Evolutionary conservation across 305 asterid genomes (phyloP).

Genomic region (Plantago rigida): DNA sequence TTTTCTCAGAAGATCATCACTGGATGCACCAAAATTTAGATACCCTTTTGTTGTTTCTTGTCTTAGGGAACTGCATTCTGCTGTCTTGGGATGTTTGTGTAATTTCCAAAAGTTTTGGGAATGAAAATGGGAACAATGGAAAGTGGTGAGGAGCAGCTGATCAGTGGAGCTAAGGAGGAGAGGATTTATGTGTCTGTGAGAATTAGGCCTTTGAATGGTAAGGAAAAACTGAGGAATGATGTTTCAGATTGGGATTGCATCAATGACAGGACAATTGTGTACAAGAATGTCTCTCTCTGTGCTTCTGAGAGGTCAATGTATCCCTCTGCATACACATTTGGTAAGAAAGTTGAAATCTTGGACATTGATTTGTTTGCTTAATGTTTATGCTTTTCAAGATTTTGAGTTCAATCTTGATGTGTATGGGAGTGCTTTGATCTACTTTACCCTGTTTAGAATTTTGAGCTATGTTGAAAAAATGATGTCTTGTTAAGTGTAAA

Average conservation of each 20-base stretch:
- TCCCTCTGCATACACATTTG: constrained; percentile 75
- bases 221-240: constrained; percentile 65
- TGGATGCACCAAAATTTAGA: constrained; percentile 38
- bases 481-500: constrained; percentile 3
- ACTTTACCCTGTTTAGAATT: constrained; percentile 9
- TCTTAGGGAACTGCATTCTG: constrained; percentile 19
- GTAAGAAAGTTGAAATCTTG: constrained; percentile 39
- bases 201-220: constrained; percentile 72
- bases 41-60: constrained; percentile 29
- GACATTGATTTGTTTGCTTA: not conserved
- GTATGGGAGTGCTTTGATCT: constrained; percentile 12
- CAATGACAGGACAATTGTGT: constrained; percentile 60
- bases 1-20: constrained; percentile 39
- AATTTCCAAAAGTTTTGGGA: constrained; percentile 24
- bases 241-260: constrained; percentile 94
- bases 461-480: not conserved
- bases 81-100: constrained; percentile 15
- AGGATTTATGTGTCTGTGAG: constrained; percentile 89
- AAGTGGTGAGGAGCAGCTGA: constrained; percentile 40
- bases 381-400: constrained; percentile 12
- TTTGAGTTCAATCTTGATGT: constrained; percentile 10
- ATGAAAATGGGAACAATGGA: constrained; percentile 43
- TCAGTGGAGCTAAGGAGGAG: constrained; percentile 50
- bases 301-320: constrained; percentile 78
- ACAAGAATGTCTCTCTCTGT: constrained; percentile 62